Evolutionary conservation across 257 asterid species (phyloP).

Genomic region (Fraxinus americana): DNA sequence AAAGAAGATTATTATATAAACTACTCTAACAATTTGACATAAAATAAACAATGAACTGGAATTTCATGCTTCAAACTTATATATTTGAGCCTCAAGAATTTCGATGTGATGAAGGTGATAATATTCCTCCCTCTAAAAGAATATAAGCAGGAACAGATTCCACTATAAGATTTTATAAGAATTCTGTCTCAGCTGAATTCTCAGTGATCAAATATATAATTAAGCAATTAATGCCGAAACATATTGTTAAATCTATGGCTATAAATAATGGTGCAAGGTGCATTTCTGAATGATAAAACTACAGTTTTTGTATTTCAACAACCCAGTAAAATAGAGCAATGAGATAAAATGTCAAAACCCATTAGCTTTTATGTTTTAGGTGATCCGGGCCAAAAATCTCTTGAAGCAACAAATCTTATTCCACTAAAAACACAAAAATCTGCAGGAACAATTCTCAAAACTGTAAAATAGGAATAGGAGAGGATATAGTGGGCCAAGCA

Average conservation of each 20-base stretch:
- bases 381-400: background rate
- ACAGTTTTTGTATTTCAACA: background rate
- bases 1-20: background rate
- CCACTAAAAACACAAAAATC: conserved; percentile 6
- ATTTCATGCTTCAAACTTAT: background rate
- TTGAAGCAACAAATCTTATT: background rate
- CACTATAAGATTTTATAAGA: background rate
- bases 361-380: background rate
- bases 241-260: background rate
- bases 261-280: background rate
- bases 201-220: background rate
- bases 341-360: background rate
- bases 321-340: background rate
- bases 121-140: conserved; percentile 11
- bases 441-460: background rate
- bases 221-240: background rate
- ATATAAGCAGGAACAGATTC: background rate
- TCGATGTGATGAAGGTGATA: conserved; percentile 15
- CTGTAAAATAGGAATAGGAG: background rate
- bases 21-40: background rate
- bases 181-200: background rate
- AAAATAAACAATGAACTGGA: background rate
- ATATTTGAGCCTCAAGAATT: conserved; percentile 1
- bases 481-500: background rate
- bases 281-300: conserved; percentile 8